A percentile compares a stretch with the other conserved stretches of the same genome.
Evolutionary conservation across 2,329 filamentous ascomycete species (phyloP).

Genomic region (Ceratocystis destructans): DNA sequence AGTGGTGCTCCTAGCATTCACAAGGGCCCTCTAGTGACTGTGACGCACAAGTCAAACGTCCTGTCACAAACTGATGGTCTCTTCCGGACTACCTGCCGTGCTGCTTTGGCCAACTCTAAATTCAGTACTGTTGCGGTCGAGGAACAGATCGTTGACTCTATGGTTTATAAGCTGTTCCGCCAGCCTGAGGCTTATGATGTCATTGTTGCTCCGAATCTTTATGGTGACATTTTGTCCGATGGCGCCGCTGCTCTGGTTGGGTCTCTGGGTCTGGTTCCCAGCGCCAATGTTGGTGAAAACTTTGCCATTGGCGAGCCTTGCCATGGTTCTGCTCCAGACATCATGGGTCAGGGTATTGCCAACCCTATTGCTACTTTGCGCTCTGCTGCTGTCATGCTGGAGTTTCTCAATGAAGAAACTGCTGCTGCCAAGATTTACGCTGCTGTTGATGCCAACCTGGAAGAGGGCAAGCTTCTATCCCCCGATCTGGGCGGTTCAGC

Average conservation of each 20-base stretch:
- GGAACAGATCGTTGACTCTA: conserved; percentile 97
- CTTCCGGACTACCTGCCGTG: conserved; percentile 69
- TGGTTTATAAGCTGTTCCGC: conserved; percentile 99
- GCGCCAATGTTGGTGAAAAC: conserved; percentile 82
- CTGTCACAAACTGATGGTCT: conserved; percentile 91
- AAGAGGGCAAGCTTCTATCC: conserved; percentile 66
- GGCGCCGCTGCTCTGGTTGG: conserved; percentile 89
- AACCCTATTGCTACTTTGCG: conserved; percentile 93
- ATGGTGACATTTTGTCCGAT: conserved; percentile 93
- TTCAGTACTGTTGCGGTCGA: conserved; percentile 60
- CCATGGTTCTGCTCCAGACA: conserved; percentile 91
- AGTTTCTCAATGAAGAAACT: conserved; percentile 77
- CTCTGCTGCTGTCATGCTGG: conserved; percentile 85
- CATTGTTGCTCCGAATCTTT: conserved; percentile 93
- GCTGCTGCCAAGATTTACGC: conserved; percentile 83
- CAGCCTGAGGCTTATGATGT: conserved; percentile 93
- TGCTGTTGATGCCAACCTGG: conserved; percentile 80
- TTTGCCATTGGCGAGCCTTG: conserved; percentile 98
- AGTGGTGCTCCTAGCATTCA: conserved; percentile 46
- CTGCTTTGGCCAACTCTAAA: conserved; percentile 50
- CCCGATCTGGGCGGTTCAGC: conserved; percentile 85
- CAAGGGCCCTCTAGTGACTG: conserved; percentile 63
- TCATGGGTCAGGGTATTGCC: conserved; percentile 80
- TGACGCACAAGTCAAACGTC: conserved; percentile 98
- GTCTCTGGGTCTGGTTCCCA: conserved; percentile 80